Evolutionary conservation across 1,139 yeast genomes (phyloP).

Genomic region (Schwanniomyces etchellsii): DNA sequence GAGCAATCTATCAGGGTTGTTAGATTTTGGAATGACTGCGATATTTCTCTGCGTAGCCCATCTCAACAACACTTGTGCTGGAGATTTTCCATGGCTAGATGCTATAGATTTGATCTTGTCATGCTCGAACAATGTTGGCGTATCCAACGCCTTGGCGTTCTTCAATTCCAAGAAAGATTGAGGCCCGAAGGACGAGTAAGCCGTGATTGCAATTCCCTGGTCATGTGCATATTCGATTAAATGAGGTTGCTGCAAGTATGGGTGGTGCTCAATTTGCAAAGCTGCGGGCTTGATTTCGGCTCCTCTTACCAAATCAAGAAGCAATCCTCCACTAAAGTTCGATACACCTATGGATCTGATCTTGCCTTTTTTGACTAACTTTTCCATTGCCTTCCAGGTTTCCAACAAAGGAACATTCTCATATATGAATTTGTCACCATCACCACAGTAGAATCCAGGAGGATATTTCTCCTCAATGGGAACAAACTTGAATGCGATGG

Average conservation of each 20-base stretch:
- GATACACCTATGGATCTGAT: slow-evolving; percentile 78
- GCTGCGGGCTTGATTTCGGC: slow-evolving; percentile 73
- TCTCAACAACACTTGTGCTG: slow-evolving; percentile 66
- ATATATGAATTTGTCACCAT: slow-evolving; percentile 48
- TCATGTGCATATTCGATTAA: slow-evolving; percentile 59
- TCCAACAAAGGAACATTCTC: slow-evolving; percentile 69
- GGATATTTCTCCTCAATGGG: slow-evolving; percentile 75
- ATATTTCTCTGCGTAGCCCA: slow-evolving; percentile 77
- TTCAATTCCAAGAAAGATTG: slow-evolving; percentile 61
- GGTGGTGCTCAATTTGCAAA: slow-evolving; percentile 89
- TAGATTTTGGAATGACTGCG: slow-evolving; percentile 73
- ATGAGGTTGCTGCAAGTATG: slow-evolving; percentile 74
- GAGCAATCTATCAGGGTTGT: slow-evolving; percentile 52
- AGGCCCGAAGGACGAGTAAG: slow-evolving; percentile 83
- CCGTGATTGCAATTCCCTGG: slow-evolving; percentile 66
- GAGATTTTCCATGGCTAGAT: slow-evolving; percentile 39
- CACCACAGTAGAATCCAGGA: slow-evolving; percentile 65
- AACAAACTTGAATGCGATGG: slow-evolving; percentile 67
- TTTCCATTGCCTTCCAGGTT: slow-evolving; percentile 79
- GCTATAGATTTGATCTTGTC: slow-evolving; percentile 51
- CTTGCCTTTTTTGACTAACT: slow-evolving; percentile 51
- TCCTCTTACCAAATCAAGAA: slow-evolving; percentile 69
- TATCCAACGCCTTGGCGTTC: slow-evolving; percentile 44
- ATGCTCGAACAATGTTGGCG: slow-evolving; percentile 54
- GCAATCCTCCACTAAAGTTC: slow-evolving; percentile 66